Evolutionary conservation across 139 green algal species (phyloP), one percentile per base, ranked within the genome.

Genomic region (Monoraphidium neglectum): DNA sequence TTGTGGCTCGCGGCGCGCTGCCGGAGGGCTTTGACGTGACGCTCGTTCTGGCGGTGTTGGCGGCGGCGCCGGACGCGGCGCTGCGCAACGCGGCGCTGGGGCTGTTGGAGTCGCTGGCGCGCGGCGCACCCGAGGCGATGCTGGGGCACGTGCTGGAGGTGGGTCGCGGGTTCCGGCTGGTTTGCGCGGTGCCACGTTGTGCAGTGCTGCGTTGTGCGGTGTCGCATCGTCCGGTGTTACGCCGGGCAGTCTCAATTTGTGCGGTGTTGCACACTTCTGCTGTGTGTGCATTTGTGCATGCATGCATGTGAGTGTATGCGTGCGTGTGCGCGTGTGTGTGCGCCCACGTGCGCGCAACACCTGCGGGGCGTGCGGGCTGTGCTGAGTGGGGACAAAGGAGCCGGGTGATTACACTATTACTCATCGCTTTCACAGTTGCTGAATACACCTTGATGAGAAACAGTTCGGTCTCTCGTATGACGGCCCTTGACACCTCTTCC

Each of bases 71-170:
- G 2, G 89, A 94, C 67, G 78, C 73, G n/a, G 81, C 82, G 2
- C 82, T 90, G 46, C 83, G 92, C 47, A 93, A 91, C 46, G 86
- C 86, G 0, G 87, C 92, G 32, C 83, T 97, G 74, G 66, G 67
- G 66, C 83, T 96, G 81, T 61, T 96, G 32, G 72, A 77, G 4
- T 35, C 70, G 36, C 74, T 94, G 51, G 87, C 83, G 3, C 47
- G 40, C 8, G 32, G 64, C 33, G 80, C 68, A 62, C 89, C 89
- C 10, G 61, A 90, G 32, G 68, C 74, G 1, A 82, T 82, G 37
- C 80, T 95, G 70, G 56, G 59, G 0, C 87, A 94, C 40, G 89
- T 95, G 16, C 62, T 91, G 43, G 71, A 92, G 83, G 87, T 92
- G 43, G 13, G 85, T 23, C 2, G 24, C 6, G 13, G 32, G 57